A percentile compares a stretch with the other conserved stretches of the same genome.
Conservation (phyloP, 768 basidiomycete species). For the Lentinula raphanica region DNA sequence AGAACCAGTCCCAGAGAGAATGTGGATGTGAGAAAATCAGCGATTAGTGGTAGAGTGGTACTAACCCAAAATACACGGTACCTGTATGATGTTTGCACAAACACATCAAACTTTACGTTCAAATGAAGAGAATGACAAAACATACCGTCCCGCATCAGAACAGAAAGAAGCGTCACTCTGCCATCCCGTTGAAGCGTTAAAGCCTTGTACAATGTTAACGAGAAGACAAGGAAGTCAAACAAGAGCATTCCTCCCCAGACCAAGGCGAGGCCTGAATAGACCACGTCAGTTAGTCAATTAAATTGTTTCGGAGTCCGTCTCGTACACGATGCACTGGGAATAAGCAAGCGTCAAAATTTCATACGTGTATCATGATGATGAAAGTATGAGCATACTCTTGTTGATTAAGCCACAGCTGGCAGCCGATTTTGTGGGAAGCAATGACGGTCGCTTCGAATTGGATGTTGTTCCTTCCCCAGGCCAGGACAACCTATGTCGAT, state of each 20-base stretch:
- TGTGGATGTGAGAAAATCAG: not conserved
- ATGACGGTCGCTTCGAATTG: not conserved
- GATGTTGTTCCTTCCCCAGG: not conserved
- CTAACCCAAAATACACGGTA: conserved; percentile 4
- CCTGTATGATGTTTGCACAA: no score
- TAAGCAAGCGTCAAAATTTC: not conserved
- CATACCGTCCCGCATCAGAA: conserved; percentile 15
- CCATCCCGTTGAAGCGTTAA: not conserved
- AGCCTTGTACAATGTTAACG: conserved; percentile 16
- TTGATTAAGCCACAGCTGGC: not conserved
- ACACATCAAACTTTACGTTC: not conserved
- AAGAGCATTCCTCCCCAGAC: conserved; percentile 15
- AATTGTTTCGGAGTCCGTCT: not conserved
- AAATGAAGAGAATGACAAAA: not conserved
- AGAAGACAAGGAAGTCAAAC: conserved; percentile 18
- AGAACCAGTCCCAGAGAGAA: not conserved
- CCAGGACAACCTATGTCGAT: not conserved
- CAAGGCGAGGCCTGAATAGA: conserved; percentile 7
- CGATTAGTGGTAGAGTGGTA: not conserved
- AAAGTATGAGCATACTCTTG: not conserved
- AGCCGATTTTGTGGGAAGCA: not conserved
- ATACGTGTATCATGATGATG: not conserved
- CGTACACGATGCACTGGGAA: not conserved
- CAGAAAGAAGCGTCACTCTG: conserved; percentile 5
- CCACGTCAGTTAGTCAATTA: not conserved